These are phyloP conservation scores for Rutstroemia sp. DNA, from an alignment of 2,329 filamentous ascomycete species.

Conservation along the genomic window DNA sequence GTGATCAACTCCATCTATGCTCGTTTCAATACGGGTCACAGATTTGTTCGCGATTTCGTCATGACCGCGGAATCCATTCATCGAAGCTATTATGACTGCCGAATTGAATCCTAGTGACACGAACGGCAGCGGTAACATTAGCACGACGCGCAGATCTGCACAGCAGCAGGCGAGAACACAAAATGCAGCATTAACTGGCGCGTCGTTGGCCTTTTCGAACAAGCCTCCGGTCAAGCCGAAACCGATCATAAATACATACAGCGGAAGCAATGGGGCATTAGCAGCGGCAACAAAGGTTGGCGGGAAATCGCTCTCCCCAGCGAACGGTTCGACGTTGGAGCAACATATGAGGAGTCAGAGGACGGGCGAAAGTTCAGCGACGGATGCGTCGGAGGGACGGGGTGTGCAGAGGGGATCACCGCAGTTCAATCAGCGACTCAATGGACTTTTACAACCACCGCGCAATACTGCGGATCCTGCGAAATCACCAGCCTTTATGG, in stretches of 20 bases:
- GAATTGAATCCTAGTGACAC: background rate
- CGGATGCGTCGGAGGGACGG: background rate
- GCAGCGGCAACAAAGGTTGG: slow-evolving; percentile 36
- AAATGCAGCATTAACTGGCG: slow-evolving; percentile 1
- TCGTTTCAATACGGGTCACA: background rate
- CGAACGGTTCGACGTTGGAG: slow-evolving; percentile 5
- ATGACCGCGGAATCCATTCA: background rate
- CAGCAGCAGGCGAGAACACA: slow-evolving; percentile 6
- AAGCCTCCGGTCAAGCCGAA: slow-evolving; percentile 36
- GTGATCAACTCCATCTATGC: background rate
- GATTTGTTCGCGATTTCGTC: background rate
- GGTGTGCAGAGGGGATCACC: background rate
- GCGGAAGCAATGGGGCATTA: slow-evolving; percentile 36
- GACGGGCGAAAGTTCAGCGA: background rate
- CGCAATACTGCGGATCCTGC: slow-evolving; percentile 9
- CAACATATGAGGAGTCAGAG: slow-evolving; percentile 9
- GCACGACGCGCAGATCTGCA: background rate
- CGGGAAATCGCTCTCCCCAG: slow-evolving; percentile 9
- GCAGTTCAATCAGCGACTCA: background rate
- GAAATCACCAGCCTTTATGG: slow-evolving; percentile 53
- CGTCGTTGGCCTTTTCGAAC: slow-evolving; percentile 1
- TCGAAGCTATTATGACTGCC: background rate
- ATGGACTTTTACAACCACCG: background rate
- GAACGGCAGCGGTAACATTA: background rate
- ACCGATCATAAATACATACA: slow-evolving; percentile 31